These are phyloP conservation scores for Botrytis hyacinthi DNA, from an alignment of 2,329 filamentous ascomycete genomes.

Conservation along the genomic window DNA sequence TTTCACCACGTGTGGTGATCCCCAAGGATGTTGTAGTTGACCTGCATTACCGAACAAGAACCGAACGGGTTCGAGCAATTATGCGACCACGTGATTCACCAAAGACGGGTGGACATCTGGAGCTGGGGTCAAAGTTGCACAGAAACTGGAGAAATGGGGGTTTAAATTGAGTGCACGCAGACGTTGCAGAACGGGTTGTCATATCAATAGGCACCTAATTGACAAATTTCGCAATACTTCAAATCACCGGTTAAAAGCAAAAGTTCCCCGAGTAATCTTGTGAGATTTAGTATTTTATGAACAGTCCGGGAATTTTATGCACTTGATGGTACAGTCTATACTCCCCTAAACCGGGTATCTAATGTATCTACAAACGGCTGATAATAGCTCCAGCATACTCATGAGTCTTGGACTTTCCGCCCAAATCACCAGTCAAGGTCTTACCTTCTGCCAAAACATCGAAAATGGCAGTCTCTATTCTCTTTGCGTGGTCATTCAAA, in stretches of 20 bases:
- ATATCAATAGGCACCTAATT: neutral
- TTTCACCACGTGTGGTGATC: slow-evolving; percentile 10
- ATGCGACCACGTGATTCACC: slow-evolving; percentile 2
- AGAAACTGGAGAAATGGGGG: neutral
- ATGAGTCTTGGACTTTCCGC: slow-evolving; percentile 91
- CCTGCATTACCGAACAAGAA: slow-evolving; percentile 1
- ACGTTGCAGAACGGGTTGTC: neutral
- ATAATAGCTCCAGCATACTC: slow-evolving; percentile 96
- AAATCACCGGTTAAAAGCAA: neutral
- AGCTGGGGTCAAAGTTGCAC: neutral
- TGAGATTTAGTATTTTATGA: slow-evolving; percentile 29
- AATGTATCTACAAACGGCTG: slow-evolving; percentile 40
- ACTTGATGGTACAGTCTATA: slow-evolving; percentile 38
- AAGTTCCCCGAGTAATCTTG: slow-evolving; percentile 18
- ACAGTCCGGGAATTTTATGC: slow-evolving; percentile 9
- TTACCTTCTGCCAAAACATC: slow-evolving; percentile 95
- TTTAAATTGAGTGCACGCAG: neutral
- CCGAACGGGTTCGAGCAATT: neutral
- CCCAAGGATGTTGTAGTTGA: slow-evolving; percentile 3
- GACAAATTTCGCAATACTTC: neutral
- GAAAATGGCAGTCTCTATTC: slow-evolving; percentile 94
- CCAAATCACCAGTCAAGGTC: slow-evolving; percentile 90
- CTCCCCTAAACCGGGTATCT: slow-evolving; percentile 32
- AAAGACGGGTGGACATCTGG: neutral
- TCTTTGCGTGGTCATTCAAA: slow-evolving; percentile 75